Base-by-base conservation (phyloP, 768 basidiomycete species). In the Hysterangium stoloniferum region DNA sequence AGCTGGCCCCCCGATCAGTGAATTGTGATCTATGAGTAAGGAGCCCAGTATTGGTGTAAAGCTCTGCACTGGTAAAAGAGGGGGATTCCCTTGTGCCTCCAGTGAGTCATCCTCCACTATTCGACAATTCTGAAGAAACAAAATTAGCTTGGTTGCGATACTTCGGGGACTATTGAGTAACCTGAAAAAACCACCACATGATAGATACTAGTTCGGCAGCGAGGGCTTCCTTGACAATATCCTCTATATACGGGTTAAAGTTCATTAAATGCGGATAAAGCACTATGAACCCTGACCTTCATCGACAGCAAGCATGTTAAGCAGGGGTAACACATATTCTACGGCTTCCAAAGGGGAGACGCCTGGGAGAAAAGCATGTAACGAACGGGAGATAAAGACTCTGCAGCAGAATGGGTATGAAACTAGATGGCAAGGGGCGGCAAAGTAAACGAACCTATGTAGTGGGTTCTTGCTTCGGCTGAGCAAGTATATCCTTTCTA, bases 41-140 rank as follows among this genome's bases (percentile, higher is more conserved):
- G 87, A 86, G 36, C 89, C 93, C 27, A 98, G 75, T 43, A 96
- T 84, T 11, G 90, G 89, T 2, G 92, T 96, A 65, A 98, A 98
- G 4, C 85, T 79, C 59, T 87, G 84, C 2, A 89, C 86, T 33
- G 83, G 78, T 38, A 98, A 80, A 40, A 62, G 68, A 58, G 66
- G 76, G 57, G 54, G 35, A 31, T 64, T 54, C 29, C 57, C 59
- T 17, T 68, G 66, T 15, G 56, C 68, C 61, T 38, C 60, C 49
- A 24, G 61, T 53, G 63, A 62, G 49, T 71, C 70, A 55, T 79
- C 78, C 24, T 79, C 75, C 24, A 78, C 71, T 31, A 89, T 62
- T 62, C 79, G 77, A 62, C 86, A 91, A 56, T 80, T 75, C 83
- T 86, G 19, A 44, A 8, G 34, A 34, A 28, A n/a, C n/a, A n/a